Conservation (phyloP, 768 basidiomycete species). For the Piloderma croceum region DNA sequence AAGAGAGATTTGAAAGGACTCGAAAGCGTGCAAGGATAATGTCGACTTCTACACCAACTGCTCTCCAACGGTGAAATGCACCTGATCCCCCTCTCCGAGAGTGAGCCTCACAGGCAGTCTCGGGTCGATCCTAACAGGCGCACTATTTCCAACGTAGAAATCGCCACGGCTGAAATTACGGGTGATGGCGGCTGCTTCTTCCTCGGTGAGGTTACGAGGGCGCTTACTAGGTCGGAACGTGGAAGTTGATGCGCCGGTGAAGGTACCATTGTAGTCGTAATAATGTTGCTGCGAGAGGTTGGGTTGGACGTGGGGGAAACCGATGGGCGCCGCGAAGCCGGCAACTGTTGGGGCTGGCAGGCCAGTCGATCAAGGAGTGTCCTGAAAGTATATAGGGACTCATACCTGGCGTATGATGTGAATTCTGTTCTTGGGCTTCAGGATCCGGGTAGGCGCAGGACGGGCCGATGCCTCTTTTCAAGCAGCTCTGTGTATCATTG, state of each 20-base stretch:
- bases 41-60: conserved; percentile 32
- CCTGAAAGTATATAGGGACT: conserved; percentile 17
- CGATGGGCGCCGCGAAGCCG: conserved; percentile 11
- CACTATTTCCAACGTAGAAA: conserved; percentile 76
- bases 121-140: conserved; percentile 79
- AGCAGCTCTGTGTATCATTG: conserved; percentile 52
- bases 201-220: conserved; percentile 74
- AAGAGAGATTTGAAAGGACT: not conserved
- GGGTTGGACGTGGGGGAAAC: conserved; percentile 32
- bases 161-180: conserved; percentile 78
- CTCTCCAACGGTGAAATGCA: conserved; percentile 59
- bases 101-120: conserved; percentile 74
- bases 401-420: conserved; percentile 37
- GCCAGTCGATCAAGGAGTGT: conserved; percentile 28
- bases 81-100: conserved; percentile 76
- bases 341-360: conserved; percentile 27
- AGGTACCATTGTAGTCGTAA: conserved; percentile 71
- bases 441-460: conserved; percentile 77
- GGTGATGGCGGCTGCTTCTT: conserved; percentile 78
- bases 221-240: conserved; percentile 79
- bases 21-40: not conserved
- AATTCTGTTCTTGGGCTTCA: conserved; percentile 46
- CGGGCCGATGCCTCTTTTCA: conserved; percentile 71
- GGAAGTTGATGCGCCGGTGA: conserved; percentile 64
- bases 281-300: conserved; percentile 55